phyloP scores from a whole-genome alignment of 768 basidiomycete genomes.

The Roridomyces roridus region DNA sequence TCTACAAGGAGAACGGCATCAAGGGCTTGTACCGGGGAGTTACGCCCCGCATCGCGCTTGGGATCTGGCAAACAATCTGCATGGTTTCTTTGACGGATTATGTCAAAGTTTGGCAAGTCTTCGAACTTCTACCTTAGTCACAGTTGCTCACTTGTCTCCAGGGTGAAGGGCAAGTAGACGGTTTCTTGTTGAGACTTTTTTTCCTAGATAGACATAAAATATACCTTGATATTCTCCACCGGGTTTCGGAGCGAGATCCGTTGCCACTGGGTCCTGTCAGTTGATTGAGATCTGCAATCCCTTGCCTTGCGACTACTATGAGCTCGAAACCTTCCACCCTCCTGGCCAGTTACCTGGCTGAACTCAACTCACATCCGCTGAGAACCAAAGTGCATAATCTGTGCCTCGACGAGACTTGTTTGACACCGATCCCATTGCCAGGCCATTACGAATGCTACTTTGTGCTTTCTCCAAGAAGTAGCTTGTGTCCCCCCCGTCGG shows the following conservation, averaged over 20 bases:
- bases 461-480: constrained; percentile 81
- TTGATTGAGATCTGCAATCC: not conserved
- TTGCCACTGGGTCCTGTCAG: no score
- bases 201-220: constrained; percentile 30
- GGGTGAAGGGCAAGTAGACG: constrained; percentile 57
- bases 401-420: no score
- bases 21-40: constrained; percentile 98
- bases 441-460: constrained; percentile 70
- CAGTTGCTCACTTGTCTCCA: constrained; percentile 31
- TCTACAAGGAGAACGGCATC: constrained; percentile 96
- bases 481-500: not conserved
- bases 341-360: constrained; percentile 65
- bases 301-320: not conserved
- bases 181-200: constrained; percentile 30
- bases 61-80: constrained; percentile 97
- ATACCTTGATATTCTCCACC: not conserved
- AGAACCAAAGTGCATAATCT: constrained; percentile 71
- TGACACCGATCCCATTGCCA: no score
- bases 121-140: not conserved
- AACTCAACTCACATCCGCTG: constrained; percentile 72
- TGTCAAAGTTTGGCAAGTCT: constrained; percentile 80
- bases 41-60: constrained; percentile 93
- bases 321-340: constrained; percentile 10
- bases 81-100: constrained; percentile 99
- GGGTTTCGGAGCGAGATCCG: no score